These are phyloP conservation scores for Termitomyces sp. DNA, from an alignment of 768 basidiomycete species.

Conservation along the genomic window DNA sequence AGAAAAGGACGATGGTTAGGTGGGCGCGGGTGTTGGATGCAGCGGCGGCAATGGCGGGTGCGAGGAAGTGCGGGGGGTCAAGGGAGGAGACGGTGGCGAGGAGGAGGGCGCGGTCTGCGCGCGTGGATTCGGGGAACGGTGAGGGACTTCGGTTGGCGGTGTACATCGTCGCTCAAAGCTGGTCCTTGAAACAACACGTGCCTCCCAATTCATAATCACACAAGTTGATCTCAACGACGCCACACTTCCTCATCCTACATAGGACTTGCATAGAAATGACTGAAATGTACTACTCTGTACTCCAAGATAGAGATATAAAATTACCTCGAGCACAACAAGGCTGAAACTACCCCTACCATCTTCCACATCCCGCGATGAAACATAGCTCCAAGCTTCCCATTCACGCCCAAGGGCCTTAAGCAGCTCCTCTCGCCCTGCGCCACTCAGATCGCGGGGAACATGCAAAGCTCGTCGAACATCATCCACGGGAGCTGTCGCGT, in stretches of 20 bases:
- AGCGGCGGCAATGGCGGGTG: constrained; percentile 46
- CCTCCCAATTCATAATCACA: neutral
- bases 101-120: constrained; percentile 33
- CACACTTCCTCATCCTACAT: neutral
- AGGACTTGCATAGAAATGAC: no score
- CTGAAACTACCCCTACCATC: neutral
- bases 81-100: constrained; percentile 50
- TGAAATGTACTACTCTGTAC: neutral
- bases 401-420: neutral
- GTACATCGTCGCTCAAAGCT: constrained; percentile 4
- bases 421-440: neutral
- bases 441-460: neutral
- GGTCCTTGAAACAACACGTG: constrained; percentile 10
- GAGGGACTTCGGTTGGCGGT: constrained; percentile 9
- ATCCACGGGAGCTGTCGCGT: neutral
- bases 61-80: constrained; percentile 49
- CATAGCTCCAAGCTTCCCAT: neutral
- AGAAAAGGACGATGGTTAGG: constrained; percentile 62
- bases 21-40: constrained; percentile 37
- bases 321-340: neutral
- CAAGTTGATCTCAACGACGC: neutral
- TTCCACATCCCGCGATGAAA: neutral
- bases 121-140: constrained; percentile 18
- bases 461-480: neutral
- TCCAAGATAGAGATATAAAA: neutral